phyloP scores from a whole-genome alignment of 768 basidiomycete species.

The Russula virescens region DNA sequence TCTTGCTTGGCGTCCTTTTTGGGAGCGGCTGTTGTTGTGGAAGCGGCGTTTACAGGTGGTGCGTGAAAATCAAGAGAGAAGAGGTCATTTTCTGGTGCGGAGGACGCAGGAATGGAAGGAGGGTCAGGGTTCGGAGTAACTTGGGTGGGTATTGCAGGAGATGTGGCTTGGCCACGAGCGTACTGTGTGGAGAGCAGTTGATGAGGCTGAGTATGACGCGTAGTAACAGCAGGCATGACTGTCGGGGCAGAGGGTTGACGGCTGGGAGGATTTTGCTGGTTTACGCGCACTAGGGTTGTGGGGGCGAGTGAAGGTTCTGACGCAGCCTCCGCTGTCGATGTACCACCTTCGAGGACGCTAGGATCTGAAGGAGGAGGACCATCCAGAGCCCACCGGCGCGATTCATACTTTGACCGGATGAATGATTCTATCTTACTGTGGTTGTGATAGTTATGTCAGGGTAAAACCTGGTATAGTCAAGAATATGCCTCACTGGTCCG shows the following conservation, averaged over 20 bases:
- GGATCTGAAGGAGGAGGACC: constrained; percentile 82
- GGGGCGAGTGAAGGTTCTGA: constrained; percentile 19
- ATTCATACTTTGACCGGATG: constrained; percentile 95
- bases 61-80: constrained; percentile 85
- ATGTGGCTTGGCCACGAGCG: constrained; percentile 7
- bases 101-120: constrained; percentile 25
- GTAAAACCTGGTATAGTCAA: background rate
- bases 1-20: constrained; percentile 78
- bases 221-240: constrained; percentile 24
- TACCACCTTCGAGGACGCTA: constrained; percentile 56
- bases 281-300: constrained; percentile 27
- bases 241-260: constrained; percentile 28
- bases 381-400: constrained; percentile 88
- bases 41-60: constrained; percentile 37
- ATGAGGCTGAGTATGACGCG: constrained; percentile 47
- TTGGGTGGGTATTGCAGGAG: constrained; percentile 3
- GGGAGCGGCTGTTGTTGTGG: constrained; percentile 32
- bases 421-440: constrained; percentile 97
- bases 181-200: constrained; percentile 45
- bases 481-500: constrained; percentile 72
- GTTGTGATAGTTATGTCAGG: background rate
- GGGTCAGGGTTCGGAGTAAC: background rate
- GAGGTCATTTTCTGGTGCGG: constrained; percentile 53
- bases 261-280: constrained; percentile 30
- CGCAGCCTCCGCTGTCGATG: constrained; percentile 26